These are phyloP conservation scores for Agrocybe pediades DNA, from an alignment of 768 basidiomycete genomes.

Conservation along the genomic window DNA sequence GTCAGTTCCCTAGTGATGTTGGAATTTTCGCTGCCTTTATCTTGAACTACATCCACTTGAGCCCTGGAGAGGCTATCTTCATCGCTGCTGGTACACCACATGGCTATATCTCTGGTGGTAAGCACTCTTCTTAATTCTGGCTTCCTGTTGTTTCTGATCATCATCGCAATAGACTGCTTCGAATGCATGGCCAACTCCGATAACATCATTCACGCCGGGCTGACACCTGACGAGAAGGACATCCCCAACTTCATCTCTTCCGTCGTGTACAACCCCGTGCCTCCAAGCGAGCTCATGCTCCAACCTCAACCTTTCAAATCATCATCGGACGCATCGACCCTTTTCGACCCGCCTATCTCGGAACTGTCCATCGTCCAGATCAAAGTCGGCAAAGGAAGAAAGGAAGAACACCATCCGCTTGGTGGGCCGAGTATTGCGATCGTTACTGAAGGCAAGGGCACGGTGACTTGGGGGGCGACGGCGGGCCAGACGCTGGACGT, in stretches of 20 bases:
- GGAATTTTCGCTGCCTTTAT: conserved; percentile 92
- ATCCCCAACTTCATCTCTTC: conserved; percentile 86
- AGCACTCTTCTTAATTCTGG: conserved; percentile 18
- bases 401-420: conserved; percentile 61
- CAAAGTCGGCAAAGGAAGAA: conserved; percentile 40
- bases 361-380: conserved; percentile 89
- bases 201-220: conserved; percentile 97
- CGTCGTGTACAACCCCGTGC: conserved; percentile 77
- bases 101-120: conserved; percentile 93
- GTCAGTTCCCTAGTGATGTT: conserved; percentile 89
- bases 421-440: conserved; percentile 87
- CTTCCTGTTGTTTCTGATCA: conserved; percentile 4
- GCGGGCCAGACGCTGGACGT: conserved; percentile 41
- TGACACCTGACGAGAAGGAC: conserved; percentile 95
- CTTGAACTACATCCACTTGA: conserved; percentile 81
- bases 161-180: conserved; percentile 97
- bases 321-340: conserved; percentile 29
- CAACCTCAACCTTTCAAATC: neutral
- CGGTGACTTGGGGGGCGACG: conserved; percentile 54
- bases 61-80: conserved; percentile 90
- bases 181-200: conserved; percentile 99
- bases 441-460: conserved; percentile 69
- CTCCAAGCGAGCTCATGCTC: conserved; percentile 44
- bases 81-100: conserved; percentile 96
- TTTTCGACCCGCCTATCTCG: conserved; percentile 91